A percentile compares a stretch with the other conserved stretches of the same genome.
These are phyloP conservation scores for Baeospora myosura DNA, from an alignment of 1,284 basidiomycete genomes.

Conservation along the genomic window DNA sequence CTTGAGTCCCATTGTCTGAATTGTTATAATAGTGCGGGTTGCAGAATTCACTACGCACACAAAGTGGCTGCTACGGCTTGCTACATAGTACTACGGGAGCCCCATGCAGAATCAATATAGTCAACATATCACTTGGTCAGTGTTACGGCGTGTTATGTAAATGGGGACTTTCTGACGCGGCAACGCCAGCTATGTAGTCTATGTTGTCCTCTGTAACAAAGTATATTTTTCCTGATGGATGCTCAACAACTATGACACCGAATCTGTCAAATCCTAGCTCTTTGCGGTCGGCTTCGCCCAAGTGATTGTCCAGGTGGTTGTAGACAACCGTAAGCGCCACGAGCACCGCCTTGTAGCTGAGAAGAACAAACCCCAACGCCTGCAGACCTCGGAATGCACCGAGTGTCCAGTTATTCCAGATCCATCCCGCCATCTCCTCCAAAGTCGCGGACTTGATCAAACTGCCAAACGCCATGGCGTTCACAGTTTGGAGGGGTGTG, in stretches of 20 bases:
- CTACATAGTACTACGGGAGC: no score
- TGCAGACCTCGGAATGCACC: neutral
- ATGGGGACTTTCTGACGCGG: no score
- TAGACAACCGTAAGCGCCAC: neutral
- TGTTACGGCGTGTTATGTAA: no score
- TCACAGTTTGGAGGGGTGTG: neutral
- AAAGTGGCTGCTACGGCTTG: no score
- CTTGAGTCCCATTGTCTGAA: no score
- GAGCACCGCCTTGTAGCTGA: neutral
- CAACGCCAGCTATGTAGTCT: no score
- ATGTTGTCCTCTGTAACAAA: no score
- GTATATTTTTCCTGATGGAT: neutral
- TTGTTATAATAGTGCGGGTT: no score
- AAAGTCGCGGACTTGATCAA: neutral
- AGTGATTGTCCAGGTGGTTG: neutral
- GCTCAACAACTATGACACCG: neutral
- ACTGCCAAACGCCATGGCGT: neutral
- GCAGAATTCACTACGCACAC: no score
- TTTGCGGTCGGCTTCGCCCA: no score
- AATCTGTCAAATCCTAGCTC: neutral
- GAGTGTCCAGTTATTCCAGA: neutral
- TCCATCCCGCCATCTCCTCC: slow-evolving; percentile 2
- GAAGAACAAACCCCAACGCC: neutral
- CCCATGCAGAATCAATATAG: no score
- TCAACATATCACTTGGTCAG: no score